Evolutionary conservation across 1,284 basidiomycete genomes (phyloP).

Genomic region (Mycena sp.): DNA sequence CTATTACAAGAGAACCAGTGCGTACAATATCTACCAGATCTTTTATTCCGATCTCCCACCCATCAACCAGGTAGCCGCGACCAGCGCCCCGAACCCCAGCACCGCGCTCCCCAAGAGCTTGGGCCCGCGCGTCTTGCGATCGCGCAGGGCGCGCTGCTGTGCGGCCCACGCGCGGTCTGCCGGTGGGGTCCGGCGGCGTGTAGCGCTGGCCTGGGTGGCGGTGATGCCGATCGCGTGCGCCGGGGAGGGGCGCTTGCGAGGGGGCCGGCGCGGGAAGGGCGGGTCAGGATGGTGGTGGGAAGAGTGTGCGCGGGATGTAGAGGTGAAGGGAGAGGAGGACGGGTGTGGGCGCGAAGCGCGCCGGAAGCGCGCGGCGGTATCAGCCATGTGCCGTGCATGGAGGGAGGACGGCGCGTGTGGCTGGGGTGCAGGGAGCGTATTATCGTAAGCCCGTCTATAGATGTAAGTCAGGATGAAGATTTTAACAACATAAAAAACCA

Average conservation of each 20-base stretch:
- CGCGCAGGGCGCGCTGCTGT: constrained; percentile 1
- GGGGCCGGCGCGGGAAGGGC: constrained; percentile 11
- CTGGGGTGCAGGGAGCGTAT: constrained; percentile 19
- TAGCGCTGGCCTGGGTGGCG: constrained; percentile 28
- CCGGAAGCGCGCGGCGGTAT: constrained; percentile 26
- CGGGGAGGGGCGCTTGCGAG: constrained; percentile 11
- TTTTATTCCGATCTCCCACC: too few species aligned
- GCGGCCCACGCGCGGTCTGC: constrained; percentile 20
- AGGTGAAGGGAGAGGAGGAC: background rate
- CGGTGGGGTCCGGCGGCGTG: constrained; percentile 20
- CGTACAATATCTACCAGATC: too few species aligned
- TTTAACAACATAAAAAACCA: too few species aligned
- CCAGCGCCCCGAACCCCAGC: background rate
- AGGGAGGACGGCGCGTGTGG: constrained; percentile 13
- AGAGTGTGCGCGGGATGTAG: background rate
- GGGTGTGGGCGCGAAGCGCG: constrained; percentile 10
- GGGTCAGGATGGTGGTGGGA: background rate
- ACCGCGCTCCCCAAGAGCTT: background rate
- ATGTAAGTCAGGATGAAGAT: background rate
- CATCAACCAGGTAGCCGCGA: background rate
- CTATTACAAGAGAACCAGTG: too few species aligned
- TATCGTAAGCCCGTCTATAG: constrained; percentile 28
- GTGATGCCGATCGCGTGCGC: constrained; percentile 16
- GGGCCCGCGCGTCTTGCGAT: constrained; percentile 1
- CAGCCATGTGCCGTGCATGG: constrained; percentile 22